Evolutionary conservation across 768 basidiomycete species (phyloP).

Genomic region (Agrocybe pediades): DNA sequence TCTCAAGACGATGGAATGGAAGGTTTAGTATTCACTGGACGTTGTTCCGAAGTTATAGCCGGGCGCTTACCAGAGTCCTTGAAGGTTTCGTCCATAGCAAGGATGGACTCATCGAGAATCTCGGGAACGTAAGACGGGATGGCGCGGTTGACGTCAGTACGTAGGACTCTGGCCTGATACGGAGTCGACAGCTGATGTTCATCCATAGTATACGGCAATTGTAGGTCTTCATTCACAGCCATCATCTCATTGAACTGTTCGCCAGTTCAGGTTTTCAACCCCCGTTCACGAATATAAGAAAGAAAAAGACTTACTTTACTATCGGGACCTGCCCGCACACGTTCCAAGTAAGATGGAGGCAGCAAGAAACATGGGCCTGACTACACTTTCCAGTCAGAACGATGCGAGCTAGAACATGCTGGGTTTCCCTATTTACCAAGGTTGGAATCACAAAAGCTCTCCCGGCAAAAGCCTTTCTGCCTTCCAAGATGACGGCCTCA

Average conservation of each 20-base stretch:
- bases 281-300: neutral
- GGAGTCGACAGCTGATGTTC: slow-evolving; percentile 32
- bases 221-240: slow-evolving; percentile 36
- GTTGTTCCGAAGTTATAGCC: slow-evolving; percentile 11
- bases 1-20: too few relatives aligned
- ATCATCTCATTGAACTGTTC: slow-evolving; percentile 35
- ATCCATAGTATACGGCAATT: slow-evolving; percentile 39
- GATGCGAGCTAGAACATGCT: neutral
- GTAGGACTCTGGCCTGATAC: slow-evolving; percentile 34
- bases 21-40: neutral
- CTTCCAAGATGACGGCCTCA: slow-evolving; percentile 29
- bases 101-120: slow-evolving; percentile 34
- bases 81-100: slow-evolving; percentile 32
- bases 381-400: slow-evolving; percentile 13
- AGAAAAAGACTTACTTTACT: slow-evolving; percentile 26
- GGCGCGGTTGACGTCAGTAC: slow-evolving; percentile 38
- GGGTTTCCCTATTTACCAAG: slow-evolving; percentile 19
- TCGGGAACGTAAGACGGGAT: slow-evolving; percentile 37
- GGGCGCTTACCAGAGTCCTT: slow-evolving; percentile 8
- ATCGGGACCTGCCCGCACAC: slow-evolving; percentile 33
- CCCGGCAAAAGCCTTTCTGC: slow-evolving; percentile 26
- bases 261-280: neutral
- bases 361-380: slow-evolving; percentile 35
- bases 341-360: slow-evolving; percentile 31
- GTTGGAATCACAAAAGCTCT: slow-evolving; percentile 38